Percentiles rank a stretch among this genome's conserved stretches.
These are phyloP conservation scores for Trichoderma asperellum DNA, from an alignment of 2,329 filamentous ascomycete genomes.

Conservation along the genomic window DNA sequence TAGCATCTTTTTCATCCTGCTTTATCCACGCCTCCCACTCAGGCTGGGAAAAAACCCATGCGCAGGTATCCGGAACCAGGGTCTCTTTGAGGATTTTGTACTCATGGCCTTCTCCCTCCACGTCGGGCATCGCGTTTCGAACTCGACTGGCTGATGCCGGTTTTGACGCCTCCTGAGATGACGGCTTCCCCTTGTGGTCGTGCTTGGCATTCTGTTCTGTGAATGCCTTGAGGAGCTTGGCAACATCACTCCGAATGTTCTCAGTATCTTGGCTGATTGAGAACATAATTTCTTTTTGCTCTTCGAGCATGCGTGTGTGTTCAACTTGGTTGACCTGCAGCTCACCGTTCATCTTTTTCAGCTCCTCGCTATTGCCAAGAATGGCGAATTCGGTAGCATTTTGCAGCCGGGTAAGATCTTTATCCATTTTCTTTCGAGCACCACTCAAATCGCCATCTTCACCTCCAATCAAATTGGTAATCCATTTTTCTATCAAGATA, in stretches of 20 bases:
- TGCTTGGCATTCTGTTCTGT: slow-evolving; percentile 31
- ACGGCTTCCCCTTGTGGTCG: slow-evolving; percentile 31
- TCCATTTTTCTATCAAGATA: slow-evolving; percentile 37
- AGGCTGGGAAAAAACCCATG: slow-evolving; percentile 39
- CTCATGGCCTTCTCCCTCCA: slow-evolving; percentile 35
- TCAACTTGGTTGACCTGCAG: slow-evolving; percentile 36
- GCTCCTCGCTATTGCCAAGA: slow-evolving; percentile 41
- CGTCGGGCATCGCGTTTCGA: slow-evolving; percentile 34
- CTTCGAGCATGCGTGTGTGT: slow-evolving; percentile 36
- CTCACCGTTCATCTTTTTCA: slow-evolving; percentile 36
- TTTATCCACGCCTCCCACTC: slow-evolving; percentile 38
- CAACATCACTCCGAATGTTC: slow-evolving; percentile 36
- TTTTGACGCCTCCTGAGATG: slow-evolving; percentile 33
- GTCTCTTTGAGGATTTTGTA: slow-evolving; percentile 39
- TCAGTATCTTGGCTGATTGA: slow-evolving; percentile 37
- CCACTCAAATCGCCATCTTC: slow-evolving; percentile 40
- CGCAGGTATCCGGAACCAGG: slow-evolving; percentile 37
- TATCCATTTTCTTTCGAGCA: slow-evolving; percentile 39
- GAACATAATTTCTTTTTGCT: slow-evolving; percentile 36
- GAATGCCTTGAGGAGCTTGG: slow-evolving; percentile 37
- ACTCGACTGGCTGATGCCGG: slow-evolving; percentile 33
- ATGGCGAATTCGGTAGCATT: slow-evolving; percentile 43
- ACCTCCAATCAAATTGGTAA: slow-evolving; percentile 38
- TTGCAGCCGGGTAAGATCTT: slow-evolving; percentile 37
- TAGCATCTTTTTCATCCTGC: slow-evolving; percentile 1